Percentiles rank a stretch among this genome's conserved stretches.
Conservation (phyloP, 2,329 filamentous ascomycete genomes). For the Fusarium begoniae region DNA sequence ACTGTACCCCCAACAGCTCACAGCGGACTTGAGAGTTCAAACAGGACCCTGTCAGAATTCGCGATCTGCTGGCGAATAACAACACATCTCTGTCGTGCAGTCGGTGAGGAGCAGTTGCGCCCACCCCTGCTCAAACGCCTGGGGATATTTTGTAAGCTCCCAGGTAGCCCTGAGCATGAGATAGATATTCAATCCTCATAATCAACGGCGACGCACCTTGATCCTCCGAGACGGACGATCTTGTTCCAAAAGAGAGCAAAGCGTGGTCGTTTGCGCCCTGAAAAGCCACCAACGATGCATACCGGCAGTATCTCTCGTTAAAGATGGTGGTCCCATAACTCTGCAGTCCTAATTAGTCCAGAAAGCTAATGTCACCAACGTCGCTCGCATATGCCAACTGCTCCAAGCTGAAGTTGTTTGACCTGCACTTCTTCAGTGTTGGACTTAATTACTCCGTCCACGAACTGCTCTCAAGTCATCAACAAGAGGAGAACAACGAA, state of each 20-base stretch:
- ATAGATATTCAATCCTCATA: background rate
- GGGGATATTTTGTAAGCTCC: background rate
- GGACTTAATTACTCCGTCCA: background rate
- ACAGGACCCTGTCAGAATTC: background rate
- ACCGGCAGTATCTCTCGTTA: background rate
- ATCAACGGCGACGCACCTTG: background rate
- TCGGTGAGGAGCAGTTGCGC: background rate
- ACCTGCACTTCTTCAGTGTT: conserved; percentile 16
- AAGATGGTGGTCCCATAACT: conserved; percentile 1
- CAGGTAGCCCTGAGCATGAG: background rate
- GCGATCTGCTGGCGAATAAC: background rate
- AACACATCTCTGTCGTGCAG: background rate
- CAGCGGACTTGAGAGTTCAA: background rate
- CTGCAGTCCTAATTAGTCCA: background rate
- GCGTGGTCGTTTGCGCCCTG: background rate
- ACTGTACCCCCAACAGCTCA: background rate
- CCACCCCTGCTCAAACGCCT: background rate
- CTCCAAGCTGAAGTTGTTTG: background rate
- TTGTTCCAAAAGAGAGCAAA: conserved; percentile 3
- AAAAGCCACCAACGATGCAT: conserved; percentile 16
- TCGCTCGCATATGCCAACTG: conserved; percentile 2
- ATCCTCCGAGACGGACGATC: background rate
- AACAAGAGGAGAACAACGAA: background rate
- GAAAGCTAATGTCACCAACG: conserved; percentile 8
- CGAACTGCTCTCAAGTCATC: background rate